Evolutionary conservation across 129 eudicot genomes (phyloP).

Genomic region (Lactuca sativa): DNA sequence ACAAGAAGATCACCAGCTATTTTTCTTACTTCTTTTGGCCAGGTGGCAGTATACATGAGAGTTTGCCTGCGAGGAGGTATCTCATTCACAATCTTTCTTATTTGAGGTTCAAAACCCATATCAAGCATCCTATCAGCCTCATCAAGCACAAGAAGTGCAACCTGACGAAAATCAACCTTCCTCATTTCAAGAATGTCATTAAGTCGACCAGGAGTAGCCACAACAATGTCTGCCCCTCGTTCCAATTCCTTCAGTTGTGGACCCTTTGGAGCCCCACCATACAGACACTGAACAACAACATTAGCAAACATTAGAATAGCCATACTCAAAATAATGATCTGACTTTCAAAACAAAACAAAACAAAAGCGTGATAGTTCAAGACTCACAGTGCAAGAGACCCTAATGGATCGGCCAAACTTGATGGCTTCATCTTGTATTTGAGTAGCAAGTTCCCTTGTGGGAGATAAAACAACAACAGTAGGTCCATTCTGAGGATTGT

Average conservation of each 20-base stretch:
- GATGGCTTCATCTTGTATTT: constrained; percentile 88
- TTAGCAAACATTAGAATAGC: neutral
- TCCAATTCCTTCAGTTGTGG: constrained; percentile 83
- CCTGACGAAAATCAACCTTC: constrained; percentile 76
- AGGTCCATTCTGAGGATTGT: constrained; percentile 84
- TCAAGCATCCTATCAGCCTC: constrained; percentile 99
- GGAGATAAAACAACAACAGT: constrained; percentile 91
- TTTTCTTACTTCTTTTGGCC: constrained; percentile 96
- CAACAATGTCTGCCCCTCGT: constrained; percentile 86
- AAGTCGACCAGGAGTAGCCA: constrained; percentile 98
- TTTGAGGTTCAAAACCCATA: constrained; percentile 99
- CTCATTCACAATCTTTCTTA: constrained; percentile 90
- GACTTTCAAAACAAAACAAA: neutral
- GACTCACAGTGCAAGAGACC: constrained; percentile 77
- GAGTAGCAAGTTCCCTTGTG: constrained; percentile 97
- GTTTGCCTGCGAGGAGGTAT: constrained; percentile 93
- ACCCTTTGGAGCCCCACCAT: constrained; percentile 94
- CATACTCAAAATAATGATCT: neutral
- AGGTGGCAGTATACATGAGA: constrained; percentile 95
- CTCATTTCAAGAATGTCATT: constrained; percentile 94
- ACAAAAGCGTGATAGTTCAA: neutral
- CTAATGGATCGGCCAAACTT: constrained; percentile 90
- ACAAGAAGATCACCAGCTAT: constrained; percentile 86
- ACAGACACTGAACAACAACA: constrained; percentile 62
- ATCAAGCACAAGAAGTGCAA: constrained; percentile 85